Conservation (phyloP, 768 basidiomycete species). For the Cyclocybe aegerita region DNA sequence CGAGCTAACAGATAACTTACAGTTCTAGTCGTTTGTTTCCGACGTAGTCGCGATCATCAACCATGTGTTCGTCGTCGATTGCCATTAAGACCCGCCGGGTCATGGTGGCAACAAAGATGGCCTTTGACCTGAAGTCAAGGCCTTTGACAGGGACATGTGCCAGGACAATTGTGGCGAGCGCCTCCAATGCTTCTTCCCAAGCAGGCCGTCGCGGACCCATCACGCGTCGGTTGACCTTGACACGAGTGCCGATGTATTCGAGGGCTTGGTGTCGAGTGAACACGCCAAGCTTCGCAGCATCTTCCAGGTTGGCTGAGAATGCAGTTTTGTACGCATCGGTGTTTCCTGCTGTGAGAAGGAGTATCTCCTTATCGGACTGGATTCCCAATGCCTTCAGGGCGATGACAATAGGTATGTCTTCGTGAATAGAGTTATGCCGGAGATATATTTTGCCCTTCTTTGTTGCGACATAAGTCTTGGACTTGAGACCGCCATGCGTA, state of each 20-base stretch:
- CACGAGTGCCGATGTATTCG: slow-evolving; percentile 91
- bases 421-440: slow-evolving; percentile 95
- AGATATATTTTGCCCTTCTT: slow-evolving; percentile 96
- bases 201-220: slow-evolving; percentile 81
- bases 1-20: slow-evolving; percentile 46
- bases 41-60: slow-evolving; percentile 98
- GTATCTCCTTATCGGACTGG: slow-evolving; percentile 96
- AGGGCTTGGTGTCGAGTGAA: slow-evolving; percentile 93
- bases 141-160: slow-evolving; percentile 93
- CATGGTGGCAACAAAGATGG: slow-evolving; percentile 98
- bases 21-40: slow-evolving; percentile 98
- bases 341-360: slow-evolving; percentile 89
- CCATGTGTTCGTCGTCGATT: slow-evolving; percentile 94
- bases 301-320: slow-evolving; percentile 92
- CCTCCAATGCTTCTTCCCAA: slow-evolving; percentile 95
- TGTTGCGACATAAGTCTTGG: slow-evolving; percentile 96
- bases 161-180: slow-evolving; percentile 94
- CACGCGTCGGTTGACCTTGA: slow-evolving; percentile 82
- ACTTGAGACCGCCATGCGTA: slow-evolving; percentile 84
- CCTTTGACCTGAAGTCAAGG: slow-evolving; percentile 89
- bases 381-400: slow-evolving; percentile 96
- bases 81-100: slow-evolving; percentile 94
- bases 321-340: slow-evolving; percentile 83
- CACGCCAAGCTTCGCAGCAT: slow-evolving; percentile 86
- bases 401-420: slow-evolving; percentile 95